A percentile compares a stretch with the other conserved stretches of the same genome.
These are phyloP conservation scores for Panicum miliaceum DNA, from an alignment of 176 grass and related monocot genomes.

Conservation along the genomic window DNA sequence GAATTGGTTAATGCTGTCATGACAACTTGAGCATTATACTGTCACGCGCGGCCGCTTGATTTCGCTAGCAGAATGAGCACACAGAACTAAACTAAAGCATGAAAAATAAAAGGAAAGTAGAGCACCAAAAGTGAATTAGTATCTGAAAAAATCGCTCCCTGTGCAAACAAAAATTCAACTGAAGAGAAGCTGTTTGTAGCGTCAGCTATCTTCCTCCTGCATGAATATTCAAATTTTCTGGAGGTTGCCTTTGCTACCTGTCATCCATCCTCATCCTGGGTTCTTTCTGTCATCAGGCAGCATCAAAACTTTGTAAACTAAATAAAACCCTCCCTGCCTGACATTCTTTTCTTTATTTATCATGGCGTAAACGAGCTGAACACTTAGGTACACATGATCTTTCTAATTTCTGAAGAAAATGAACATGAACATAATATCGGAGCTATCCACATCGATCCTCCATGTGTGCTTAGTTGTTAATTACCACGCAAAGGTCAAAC, in stretches of 20 bases:
- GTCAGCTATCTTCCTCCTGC: neutral
- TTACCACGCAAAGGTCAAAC: neutral
- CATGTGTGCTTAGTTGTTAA: constrained; percentile 22
- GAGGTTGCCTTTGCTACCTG: neutral
- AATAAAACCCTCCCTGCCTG: neutral
- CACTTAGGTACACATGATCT: neutral
- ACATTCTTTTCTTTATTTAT: neutral
- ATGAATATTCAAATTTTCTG: neutral
- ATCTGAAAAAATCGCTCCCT: neutral
- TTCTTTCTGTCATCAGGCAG: neutral
- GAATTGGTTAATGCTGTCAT: neutral
- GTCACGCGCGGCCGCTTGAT: neutral
- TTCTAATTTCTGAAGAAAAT: neutral
- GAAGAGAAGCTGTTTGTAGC: neutral
- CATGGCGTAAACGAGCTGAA: neutral
- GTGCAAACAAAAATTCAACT: neutral
- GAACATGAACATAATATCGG: neutral
- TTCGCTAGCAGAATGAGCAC: constrained; percentile 5
- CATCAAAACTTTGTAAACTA: neutral
- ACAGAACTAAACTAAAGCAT: neutral
- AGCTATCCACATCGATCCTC: neutral
- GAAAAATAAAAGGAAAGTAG: neutral
- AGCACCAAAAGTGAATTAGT: neutral
- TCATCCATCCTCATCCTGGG: neutral
- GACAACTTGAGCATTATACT: neutral